Percentiles rank a stretch among this genome's conserved stretches.
Conservation (phyloP, 1,284 basidiomycete genomes). For the Ceratobasidium papillatum region DNA sequence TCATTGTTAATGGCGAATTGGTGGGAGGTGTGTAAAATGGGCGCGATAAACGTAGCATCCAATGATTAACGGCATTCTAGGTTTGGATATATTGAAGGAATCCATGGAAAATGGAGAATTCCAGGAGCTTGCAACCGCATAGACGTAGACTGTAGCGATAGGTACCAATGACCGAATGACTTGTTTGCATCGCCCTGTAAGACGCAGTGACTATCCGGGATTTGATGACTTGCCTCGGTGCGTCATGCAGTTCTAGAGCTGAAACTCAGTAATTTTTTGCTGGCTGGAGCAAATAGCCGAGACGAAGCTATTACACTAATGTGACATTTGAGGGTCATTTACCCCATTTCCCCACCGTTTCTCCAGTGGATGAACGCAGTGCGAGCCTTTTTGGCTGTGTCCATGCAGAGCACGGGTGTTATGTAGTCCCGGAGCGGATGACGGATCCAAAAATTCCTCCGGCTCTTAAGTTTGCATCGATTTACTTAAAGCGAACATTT, state of each 20-base stretch:
- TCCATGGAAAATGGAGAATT: slow-evolving; percentile 63
- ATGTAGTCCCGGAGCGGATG: slow-evolving; percentile 7
- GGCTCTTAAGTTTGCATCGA: background rate
- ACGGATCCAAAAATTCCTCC: slow-evolving; percentile 31
- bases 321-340: background rate
- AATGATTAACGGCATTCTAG: background rate
- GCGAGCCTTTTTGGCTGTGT: slow-evolving; percentile 20
- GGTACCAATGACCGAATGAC: background rate
- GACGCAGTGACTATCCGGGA: background rate
- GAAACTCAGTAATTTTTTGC: background rate
- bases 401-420: slow-evolving; percentile 4
- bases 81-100: slow-evolving; percentile 70
- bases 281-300: background rate
- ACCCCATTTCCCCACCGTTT: background rate
- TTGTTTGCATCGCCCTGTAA: background rate
- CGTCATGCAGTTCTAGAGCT: slow-evolving; percentile 5
- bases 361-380: slow-evolving; percentile 3
- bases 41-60: slow-evolving; percentile 56
- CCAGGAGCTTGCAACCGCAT: slow-evolving; percentile 49
- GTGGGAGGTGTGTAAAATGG: slow-evolving; percentile 59
- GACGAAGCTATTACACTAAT: background rate
- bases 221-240: slow-evolving; percentile 19
- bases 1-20: slow-evolving; percentile 75
- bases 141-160: background rate
- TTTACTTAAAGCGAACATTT: background rate